phyloP scores from a whole-genome alignment of 768 basidiomycete genomes.

The Kwoniella mangroviensis region DNA sequence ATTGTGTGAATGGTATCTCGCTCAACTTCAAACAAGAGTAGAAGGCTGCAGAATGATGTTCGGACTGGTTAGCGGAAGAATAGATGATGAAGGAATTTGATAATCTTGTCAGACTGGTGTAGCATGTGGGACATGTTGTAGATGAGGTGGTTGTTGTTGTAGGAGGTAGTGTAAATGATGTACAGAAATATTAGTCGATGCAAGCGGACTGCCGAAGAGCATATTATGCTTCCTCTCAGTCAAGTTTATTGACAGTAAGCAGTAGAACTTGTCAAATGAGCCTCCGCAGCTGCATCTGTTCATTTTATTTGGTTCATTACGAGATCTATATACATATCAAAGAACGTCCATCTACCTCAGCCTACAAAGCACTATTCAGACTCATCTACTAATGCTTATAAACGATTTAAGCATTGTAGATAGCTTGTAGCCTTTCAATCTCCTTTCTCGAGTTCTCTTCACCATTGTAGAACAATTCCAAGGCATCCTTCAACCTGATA shows the following conservation, averaged over 20 bases:
- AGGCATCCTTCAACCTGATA: conserved; percentile 36
- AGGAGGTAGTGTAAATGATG: neutral
- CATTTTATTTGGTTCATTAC: too few relatives aligned
- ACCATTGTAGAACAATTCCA: conserved; percentile 35
- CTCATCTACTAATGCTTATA: too few relatives aligned
- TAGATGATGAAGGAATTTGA: neutral
- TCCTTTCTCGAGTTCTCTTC: conserved; percentile 28
- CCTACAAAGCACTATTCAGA: too few relatives aligned
- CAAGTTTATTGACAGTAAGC: too few relatives aligned
- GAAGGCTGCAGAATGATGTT: neutral
- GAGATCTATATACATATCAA: too few relatives aligned
- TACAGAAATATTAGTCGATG: neutral
- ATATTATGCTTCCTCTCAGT: too few relatives aligned
- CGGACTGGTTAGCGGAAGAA: too few relatives aligned
- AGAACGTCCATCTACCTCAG: too few relatives aligned
- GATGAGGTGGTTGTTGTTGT: neutral
- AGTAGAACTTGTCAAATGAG: too few relatives aligned
- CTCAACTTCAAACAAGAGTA: conserved; percentile 70
- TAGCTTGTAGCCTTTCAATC: conserved; percentile 30
- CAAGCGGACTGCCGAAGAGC: too few relatives aligned
- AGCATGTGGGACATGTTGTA: neutral
- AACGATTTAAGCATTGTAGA: conserved; percentile 15
- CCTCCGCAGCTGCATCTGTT: too few relatives aligned
- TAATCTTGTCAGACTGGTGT: neutral
- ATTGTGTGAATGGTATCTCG: conserved; percentile 77